These are phyloP conservation scores for Trichoderma oligosporum DNA, from an alignment of 2,329 filamentous ascomycete genomes.

Conservation along the genomic window DNA sequence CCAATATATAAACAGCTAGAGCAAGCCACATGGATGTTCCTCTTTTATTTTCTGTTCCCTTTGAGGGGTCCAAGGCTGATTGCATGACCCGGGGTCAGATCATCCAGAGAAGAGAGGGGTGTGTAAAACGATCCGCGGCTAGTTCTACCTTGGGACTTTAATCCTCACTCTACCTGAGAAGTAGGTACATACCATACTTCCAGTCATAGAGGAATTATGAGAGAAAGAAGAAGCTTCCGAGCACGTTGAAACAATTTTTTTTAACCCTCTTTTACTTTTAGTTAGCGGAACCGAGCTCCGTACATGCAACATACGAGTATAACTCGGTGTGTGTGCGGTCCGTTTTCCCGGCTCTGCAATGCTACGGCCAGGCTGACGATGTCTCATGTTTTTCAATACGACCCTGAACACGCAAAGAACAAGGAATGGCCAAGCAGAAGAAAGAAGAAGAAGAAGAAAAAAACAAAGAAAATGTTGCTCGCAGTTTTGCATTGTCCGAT, in stretches of 20 bases:
- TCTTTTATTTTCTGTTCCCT: background rate
- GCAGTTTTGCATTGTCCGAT: background rate
- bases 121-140: background rate
- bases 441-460: background rate
- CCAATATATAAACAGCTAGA: constrained; percentile 13
- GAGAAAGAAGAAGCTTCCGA: background rate
- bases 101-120: constrained; percentile 5
- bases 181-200: background rate
- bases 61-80: constrained; percentile 11
- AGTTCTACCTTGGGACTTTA: constrained; percentile 1
- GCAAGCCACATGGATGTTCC: constrained; percentile 11
- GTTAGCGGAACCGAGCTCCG: background rate
- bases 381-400: background rate
- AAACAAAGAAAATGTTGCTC: background rate
- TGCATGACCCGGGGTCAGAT: constrained; percentile 14
- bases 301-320: background rate
- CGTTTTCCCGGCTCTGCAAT: background rate
- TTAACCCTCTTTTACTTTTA: too few relatives aligned
- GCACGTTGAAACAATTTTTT: background rate
- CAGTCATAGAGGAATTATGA: background rate
- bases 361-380: background rate
- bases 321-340: background rate
- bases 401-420: background rate
- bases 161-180: background rate
- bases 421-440: background rate